phyloP scores from a whole-genome alignment of 805 yeast species.

The Candida nonsorbophila region DNA sequence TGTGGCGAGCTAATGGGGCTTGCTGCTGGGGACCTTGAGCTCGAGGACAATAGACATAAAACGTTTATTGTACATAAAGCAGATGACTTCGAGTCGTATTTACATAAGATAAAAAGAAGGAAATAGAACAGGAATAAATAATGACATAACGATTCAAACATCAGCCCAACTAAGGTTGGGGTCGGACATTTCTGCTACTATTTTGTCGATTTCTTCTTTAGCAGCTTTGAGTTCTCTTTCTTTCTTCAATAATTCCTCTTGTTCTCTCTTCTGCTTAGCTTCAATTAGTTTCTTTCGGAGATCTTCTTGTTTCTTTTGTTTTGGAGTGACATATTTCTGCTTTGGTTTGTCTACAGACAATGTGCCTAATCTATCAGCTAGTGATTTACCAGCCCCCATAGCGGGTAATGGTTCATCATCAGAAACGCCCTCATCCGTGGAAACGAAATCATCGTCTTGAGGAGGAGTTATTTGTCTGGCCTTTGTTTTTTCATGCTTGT shows the following conservation, averaged over 20 bases:
- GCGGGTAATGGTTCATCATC: slow-evolving; percentile 7
- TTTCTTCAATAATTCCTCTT: slow-evolving; percentile 2
- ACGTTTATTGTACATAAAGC: too few relatives aligned
- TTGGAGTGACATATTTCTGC: slow-evolving; percentile 4
- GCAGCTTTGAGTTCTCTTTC: slow-evolving; percentile 3
- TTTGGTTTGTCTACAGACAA: slow-evolving; percentile 4
- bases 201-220: slow-evolving; percentile 7
- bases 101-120: neutral
- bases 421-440: slow-evolving; percentile 1
- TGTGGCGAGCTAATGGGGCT: too few relatives aligned
- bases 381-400: slow-evolving; percentile 18
- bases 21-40: too few relatives aligned
- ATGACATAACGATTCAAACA: slow-evolving; percentile 6
- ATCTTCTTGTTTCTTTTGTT: slow-evolving; percentile 1
- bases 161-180: slow-evolving; percentile 11
- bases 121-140: slow-evolving; percentile 1
- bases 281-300: neutral
- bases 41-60: too few relatives aligned
- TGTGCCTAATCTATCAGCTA: slow-evolving; percentile 19
- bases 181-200: slow-evolving; percentile 10
- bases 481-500: neutral
- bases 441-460: neutral
- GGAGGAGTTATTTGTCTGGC: neutral
- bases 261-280: slow-evolving; percentile 3
- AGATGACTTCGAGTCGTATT: neutral